Evolutionary conservation across 2,329 filamentous ascomycete species (phyloP).

Genomic region (Talaromyces sp.): DNA sequence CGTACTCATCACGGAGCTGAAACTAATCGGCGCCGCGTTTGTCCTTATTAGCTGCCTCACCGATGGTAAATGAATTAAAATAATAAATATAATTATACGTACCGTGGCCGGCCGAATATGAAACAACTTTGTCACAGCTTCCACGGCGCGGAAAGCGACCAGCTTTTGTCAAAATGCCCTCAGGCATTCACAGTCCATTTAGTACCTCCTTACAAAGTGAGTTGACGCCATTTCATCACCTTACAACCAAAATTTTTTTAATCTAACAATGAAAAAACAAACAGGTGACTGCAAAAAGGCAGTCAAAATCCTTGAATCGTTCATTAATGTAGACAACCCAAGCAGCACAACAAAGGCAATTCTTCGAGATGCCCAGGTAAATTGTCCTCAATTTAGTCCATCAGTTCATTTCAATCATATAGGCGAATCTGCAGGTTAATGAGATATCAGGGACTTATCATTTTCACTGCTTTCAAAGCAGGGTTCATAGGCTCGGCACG

Average conservation of each 20-base stretch:
- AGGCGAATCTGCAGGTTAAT: background rate
- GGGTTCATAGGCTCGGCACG: constrained; percentile 19
- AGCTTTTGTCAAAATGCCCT: no score
- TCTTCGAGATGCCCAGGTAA: constrained; percentile 72
- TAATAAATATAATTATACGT: no score
- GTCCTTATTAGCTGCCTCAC: no score
- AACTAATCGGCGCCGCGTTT: no score
- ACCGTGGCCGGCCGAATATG: no score
- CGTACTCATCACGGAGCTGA: no score
- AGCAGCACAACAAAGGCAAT: constrained; percentile 88
- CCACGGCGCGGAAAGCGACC: no score
- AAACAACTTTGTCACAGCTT: no score
- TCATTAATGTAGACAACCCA: constrained; percentile 75
- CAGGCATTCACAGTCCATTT: background rate
- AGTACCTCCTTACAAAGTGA: background rate
- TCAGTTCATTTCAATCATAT: no score
- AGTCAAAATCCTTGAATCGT: constrained; percentile 73
- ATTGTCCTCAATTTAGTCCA: background rate
- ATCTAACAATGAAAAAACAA: background rate
- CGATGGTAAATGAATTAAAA: no score
- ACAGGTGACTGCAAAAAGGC: constrained; percentile 37
- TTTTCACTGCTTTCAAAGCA: constrained; percentile 19
- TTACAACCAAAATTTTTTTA: no score
- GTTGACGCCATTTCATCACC: background rate
- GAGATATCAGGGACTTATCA: constrained; percentile 16